Percentiles rank a stretch among this genome's conserved stretches.
These are phyloP conservation scores for Eutrema yunnanense DNA, from an alignment of 345 rosid genomes.

Conservation along the genomic window DNA sequence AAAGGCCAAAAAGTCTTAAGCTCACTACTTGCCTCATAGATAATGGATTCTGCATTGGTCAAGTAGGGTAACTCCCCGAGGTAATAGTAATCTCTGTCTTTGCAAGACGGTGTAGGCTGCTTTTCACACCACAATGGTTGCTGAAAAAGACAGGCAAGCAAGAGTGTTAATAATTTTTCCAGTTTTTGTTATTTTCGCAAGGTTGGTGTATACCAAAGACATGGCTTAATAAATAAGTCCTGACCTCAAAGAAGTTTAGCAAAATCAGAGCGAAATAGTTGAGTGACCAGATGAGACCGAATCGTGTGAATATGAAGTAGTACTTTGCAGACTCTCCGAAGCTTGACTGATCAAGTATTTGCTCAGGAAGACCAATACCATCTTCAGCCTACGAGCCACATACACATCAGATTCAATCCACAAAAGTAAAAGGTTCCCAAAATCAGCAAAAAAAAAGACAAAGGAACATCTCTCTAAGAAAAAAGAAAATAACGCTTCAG, in stretches of 20 bases:
- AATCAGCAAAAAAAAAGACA: conserved; percentile 1
- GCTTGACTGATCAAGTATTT: conserved; percentile 66
- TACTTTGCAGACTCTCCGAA: conserved; percentile 56
- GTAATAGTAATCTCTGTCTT: conserved; percentile 64
- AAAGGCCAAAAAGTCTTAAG: not conserved
- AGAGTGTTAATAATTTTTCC: not conserved
- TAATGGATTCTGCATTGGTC: conserved; percentile 54
- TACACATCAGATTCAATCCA: conserved; percentile 4
- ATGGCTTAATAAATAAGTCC: not conserved
- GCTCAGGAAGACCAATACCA: conserved; percentile 86
- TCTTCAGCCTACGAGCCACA: conserved; percentile 68
- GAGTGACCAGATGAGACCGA: conserved; percentile 78
- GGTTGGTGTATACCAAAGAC: not conserved
- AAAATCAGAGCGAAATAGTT: conserved; percentile 71
- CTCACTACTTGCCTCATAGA: conserved; percentile 56
- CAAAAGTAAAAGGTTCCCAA: not conserved
- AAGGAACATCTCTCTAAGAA: not conserved
- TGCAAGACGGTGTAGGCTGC: conserved; percentile 46
- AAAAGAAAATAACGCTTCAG: not conserved
- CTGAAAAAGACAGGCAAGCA: conserved; percentile 36
- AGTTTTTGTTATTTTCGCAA: not conserved
- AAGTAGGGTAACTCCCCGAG: conserved; percentile 92
- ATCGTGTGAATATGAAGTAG: conserved; percentile 56
- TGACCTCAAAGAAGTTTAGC: conserved; percentile 86
- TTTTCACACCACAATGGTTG: conserved; percentile 85